A percentile compares a stretch with the other conserved stretches of the same genome.
Conservation (phyloP, 1,284 basidiomycete species). For the Lignosus rhinocerotis region DNA sequence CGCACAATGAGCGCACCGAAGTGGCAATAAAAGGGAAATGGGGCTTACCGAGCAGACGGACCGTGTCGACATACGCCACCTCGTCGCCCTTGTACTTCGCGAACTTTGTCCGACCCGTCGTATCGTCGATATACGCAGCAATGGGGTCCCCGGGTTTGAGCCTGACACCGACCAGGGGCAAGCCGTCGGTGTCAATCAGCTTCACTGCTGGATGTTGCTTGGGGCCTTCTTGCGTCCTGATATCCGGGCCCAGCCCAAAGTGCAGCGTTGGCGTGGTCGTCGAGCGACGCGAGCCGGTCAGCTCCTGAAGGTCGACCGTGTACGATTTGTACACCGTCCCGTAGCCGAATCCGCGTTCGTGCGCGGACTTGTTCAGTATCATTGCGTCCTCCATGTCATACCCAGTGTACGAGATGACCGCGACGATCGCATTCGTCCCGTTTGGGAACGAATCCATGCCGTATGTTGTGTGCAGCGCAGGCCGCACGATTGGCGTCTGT, state of each 20-base stretch:
- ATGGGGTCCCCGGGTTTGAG: constrained; percentile 79
- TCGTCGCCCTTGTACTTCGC: constrained; percentile 99
- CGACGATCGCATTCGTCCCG: constrained; percentile 97
- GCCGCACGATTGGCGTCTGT: constrained; percentile 95
- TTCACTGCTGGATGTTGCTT: constrained; percentile 56
- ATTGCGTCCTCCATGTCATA: constrained; percentile 99
- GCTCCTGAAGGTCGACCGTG: constrained; percentile 87
- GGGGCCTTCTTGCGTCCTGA: constrained; percentile 58
- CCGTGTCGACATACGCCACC: constrained; percentile 87
- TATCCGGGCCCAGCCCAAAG: constrained; percentile 86
- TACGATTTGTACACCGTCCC: constrained; percentile 97
- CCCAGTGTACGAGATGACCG: constrained; percentile 99
- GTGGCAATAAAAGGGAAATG: background rate
- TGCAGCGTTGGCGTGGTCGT: constrained; percentile 63
- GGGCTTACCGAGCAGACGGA: constrained; percentile 81
- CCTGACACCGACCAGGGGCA: constrained; percentile 78
- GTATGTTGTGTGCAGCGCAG: constrained; percentile 91
- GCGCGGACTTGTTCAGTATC: constrained; percentile 99
- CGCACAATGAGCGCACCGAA: background rate
- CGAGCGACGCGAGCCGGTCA: constrained; percentile 64
- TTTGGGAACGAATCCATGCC: constrained; percentile 99
- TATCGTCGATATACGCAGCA: constrained; percentile 89
- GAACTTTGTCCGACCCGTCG: constrained; percentile 80
- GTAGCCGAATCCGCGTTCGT: constrained; percentile 97
- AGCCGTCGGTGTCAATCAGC: constrained; percentile 82